Evolutionary conservation across 495 filamentous ascomycete genomes (phyloP), one percentile per base, ranked within the genome.

Genomic region (Penicillium subrubescens): DNA sequence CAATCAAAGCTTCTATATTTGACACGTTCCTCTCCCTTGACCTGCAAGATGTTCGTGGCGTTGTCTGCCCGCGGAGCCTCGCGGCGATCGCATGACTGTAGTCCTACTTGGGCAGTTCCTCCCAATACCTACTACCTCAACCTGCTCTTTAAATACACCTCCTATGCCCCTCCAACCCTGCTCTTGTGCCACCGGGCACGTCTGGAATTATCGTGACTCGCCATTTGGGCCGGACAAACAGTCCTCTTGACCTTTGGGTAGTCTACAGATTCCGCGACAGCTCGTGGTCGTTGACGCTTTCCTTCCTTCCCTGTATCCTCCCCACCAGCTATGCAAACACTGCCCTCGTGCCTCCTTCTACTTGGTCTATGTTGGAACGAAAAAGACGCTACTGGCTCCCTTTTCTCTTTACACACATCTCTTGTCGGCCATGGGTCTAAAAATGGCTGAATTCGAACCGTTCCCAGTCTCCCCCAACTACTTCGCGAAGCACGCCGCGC

Each of bases 391-490:
- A 33, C 33, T 34, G 25, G 44, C 34, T 53, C 34, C 29, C 34
- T 23, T 31, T 23, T 37, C 44, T 54, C 44, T 57, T 53, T 46
- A 17, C 8, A 34, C 21, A 25, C 31, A 5, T 50, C 33, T 44
- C 34, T 60, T n/a, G 56, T 39, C 46, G 31, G 60, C 54, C 51
- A 72, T 72, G 71, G 71, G 69, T 68, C 46, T 72, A 52, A 70
- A 70, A 63, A 74, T 74, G 71, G 69, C 69, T 72, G 69, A 74
- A 67, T 70, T 59, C 56, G 62, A 73, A 66, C 61, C 67, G 31
- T 60, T 67, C 59, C 68, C 70, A 72, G 67, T 71, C 57, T 62
- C 60, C 58, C 60, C 50, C 58, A 59, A 55, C 23, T 60, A 58
- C 53, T 71, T 67, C 52, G 48, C 65, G 15, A 69, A 63, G 41